Conservation (phyloP, 1,284 basidiomycete species). For the Porodaedalea pini region DNA sequence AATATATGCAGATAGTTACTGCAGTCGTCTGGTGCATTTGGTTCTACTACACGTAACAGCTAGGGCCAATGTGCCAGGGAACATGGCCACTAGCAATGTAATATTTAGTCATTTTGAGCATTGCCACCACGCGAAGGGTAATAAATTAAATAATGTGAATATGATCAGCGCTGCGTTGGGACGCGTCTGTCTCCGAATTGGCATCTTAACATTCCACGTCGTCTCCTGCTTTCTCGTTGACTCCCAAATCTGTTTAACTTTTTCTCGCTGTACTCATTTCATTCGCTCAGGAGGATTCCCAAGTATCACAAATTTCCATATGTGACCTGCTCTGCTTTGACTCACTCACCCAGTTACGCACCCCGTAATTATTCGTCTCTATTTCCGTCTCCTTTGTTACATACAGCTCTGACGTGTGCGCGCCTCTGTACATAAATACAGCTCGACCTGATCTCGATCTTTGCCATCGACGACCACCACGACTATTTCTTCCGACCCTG, state of each 20-base stretch:
- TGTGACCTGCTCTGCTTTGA: conserved; percentile 9
- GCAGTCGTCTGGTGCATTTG: too few species aligned
- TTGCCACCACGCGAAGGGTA: neutral
- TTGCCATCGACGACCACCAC: neutral
- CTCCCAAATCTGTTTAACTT: neutral
- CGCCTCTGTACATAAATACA: neutral
- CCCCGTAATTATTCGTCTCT: neutral
- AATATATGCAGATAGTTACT: too few species aligned
- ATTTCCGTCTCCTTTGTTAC: neutral
- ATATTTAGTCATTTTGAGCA: neutral
- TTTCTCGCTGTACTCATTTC: neutral
- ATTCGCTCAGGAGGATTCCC: neutral
- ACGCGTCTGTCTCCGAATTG: neutral
- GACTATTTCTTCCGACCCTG: neutral
- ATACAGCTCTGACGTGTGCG: conserved; percentile 4
- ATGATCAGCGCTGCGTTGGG: too few species aligned
- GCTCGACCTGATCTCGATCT: neutral
- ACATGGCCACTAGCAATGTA: neutral
- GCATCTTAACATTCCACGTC: too few species aligned
- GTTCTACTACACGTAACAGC: neutral
- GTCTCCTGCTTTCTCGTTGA: neutral
- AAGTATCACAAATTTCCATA: neutral
- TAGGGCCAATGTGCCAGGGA: neutral
- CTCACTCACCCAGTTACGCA: neutral
- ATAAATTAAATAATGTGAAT: neutral